These are phyloP conservation scores for Arthroderma sp. DNA, from an alignment of 2,329 filamentous ascomycete species.

Conservation along the genomic window DNA sequence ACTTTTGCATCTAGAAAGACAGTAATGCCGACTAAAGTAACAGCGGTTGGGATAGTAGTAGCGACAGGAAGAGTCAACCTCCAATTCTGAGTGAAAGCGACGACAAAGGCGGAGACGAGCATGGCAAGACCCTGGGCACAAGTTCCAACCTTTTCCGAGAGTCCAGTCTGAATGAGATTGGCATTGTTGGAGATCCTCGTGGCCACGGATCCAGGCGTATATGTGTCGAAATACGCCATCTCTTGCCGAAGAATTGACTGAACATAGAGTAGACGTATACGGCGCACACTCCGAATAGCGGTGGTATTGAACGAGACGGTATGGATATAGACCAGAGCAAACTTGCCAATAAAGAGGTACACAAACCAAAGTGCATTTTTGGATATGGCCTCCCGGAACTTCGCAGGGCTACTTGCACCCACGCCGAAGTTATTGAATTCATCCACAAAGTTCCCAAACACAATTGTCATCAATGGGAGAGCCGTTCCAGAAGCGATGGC, in stretches of 20 bases:
- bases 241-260: slow-evolving; percentile 13
- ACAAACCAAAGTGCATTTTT: slow-evolving; percentile 50
- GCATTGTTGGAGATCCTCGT: slow-evolving; percentile 15
- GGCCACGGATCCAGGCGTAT: slow-evolving; percentile 12
- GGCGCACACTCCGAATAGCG: slow-evolving; percentile 17
- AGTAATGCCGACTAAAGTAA: slow-evolving; percentile 15
- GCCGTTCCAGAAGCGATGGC: slow-evolving; percentile 8
- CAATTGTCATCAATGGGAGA: slow-evolving; percentile 36
- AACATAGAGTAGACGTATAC: slow-evolving; percentile 15
- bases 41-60: slow-evolving; percentile 34
- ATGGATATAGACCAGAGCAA: slow-evolving; percentile 45
- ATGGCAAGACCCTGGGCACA: slow-evolving; percentile 10
- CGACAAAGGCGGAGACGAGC: slow-evolving; percentile 27
- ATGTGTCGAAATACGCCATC: slow-evolving; percentile 19
- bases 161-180: slow-evolving; percentile 12
- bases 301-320: slow-evolving; percentile 39
- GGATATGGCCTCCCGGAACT: slow-evolving; percentile 27
- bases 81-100: slow-evolving; percentile 30
- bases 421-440: slow-evolving; percentile 32
- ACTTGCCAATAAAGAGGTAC: slow-evolving; percentile 53
- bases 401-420: slow-evolving; percentile 18
- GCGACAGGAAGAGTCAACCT: slow-evolving; percentile 34
- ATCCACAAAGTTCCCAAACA: slow-evolving; percentile 39
- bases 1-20: slow-evolving; percentile 14
- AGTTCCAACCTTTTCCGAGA: slow-evolving; percentile 13